phyloP scores from a whole-genome alignment of 768 basidiomycete genomes.

The Russula foetens region DNA sequence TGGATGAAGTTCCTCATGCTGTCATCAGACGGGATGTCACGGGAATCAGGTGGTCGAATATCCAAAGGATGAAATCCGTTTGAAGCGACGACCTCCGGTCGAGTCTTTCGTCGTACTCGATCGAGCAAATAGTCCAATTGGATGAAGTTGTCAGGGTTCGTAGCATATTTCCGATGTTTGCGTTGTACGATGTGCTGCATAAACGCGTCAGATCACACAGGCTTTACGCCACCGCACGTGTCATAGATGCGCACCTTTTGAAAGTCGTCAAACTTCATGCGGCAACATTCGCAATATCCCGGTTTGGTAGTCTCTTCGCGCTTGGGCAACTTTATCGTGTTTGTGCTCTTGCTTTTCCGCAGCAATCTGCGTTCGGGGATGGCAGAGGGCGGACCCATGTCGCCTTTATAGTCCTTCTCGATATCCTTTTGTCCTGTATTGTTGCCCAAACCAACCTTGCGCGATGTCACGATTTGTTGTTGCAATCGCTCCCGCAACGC shows the following conservation, averaged over 20 bases:
- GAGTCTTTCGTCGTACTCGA: slow-evolving; percentile 45
- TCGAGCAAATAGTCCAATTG: slow-evolving; percentile 69
- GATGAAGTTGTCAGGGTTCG: slow-evolving; percentile 65
- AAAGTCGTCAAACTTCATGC: slow-evolving; percentile 85
- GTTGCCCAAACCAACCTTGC: slow-evolving; percentile 35
- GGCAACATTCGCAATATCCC: slow-evolving; percentile 97
- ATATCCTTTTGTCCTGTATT: slow-evolving; percentile 26
- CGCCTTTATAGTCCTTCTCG: slow-evolving; percentile 30
- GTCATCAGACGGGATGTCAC: neutral
- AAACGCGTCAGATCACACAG: neutral
- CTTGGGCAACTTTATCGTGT: slow-evolving; percentile 63
- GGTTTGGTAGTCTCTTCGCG: slow-evolving; percentile 85
- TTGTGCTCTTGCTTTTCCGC: slow-evolving; percentile 75
- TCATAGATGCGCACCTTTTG: slow-evolving; percentile 45
- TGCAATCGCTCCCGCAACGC: slow-evolving; percentile 48
- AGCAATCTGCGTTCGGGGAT: slow-evolving; percentile 48
- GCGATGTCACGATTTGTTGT: slow-evolving; percentile 61
- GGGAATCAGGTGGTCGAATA: slow-evolving; percentile 1
- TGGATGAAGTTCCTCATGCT: neutral
- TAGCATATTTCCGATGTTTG: slow-evolving; percentile 79
- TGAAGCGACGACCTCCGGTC: slow-evolving; percentile 27
- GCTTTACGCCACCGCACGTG: neutral
- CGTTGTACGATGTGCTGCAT: slow-evolving; percentile 61
- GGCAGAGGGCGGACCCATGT: slow-evolving; percentile 63
- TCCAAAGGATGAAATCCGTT: slow-evolving; percentile 10